phyloP scores from a whole-genome alignment of 192 early-diverging fungal species.

The Rhizoclosmatium sp. region DNA sequence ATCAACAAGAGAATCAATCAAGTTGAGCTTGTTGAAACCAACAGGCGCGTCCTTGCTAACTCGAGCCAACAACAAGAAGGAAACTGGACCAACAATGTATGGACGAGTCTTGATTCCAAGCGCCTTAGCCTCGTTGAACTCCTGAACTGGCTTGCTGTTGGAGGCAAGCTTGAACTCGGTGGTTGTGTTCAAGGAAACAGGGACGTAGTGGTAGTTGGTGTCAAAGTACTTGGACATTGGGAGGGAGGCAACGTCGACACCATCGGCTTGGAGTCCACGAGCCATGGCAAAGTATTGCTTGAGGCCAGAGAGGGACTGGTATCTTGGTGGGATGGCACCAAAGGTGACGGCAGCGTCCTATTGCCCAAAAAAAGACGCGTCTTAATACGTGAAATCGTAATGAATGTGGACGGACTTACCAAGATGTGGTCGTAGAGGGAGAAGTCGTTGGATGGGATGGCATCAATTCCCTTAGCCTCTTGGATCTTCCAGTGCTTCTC shows the following conservation, averaged over 20 bases:
- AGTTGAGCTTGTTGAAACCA: constrained; percentile 75
- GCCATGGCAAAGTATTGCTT: constrained; percentile 98
- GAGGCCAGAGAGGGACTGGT: constrained; percentile 57
- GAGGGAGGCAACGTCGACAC: constrained; percentile 89
- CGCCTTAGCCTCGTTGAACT: constrained; percentile 92
- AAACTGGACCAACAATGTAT: constrained; percentile 90
- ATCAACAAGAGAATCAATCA: constrained; percentile 81
- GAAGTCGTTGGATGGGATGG: constrained; percentile 94
- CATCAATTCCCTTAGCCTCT: constrained; percentile 74
- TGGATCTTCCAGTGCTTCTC: constrained; percentile 68
- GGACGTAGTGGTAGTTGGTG: constrained; percentile 89
- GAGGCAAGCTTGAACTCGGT: constrained; percentile 83
- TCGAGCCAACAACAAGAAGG: constrained; percentile 88
- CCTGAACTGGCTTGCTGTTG: constrained; percentile 75
- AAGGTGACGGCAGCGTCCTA: constrained; percentile 54
- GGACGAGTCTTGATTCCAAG: constrained; percentile 91
- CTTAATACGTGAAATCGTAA: constrained; percentile 20
- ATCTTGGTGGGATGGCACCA: constrained; percentile 68
- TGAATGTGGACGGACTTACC: constrained; percentile 28
- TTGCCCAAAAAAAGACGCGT: constrained; percentile 1
- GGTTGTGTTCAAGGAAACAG: constrained; percentile 10
- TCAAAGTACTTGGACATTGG: constrained; percentile 99
- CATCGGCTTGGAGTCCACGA: constrained; percentile 86
- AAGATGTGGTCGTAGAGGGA: constrained; percentile 95
- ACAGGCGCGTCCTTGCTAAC: constrained; percentile 62